Evolutionary conservation across 2,329 filamentous ascomycete genomes (phyloP), one percentile per base, ranked within the genome.

Genomic region (Ophiostoma pallidulum): DNA sequence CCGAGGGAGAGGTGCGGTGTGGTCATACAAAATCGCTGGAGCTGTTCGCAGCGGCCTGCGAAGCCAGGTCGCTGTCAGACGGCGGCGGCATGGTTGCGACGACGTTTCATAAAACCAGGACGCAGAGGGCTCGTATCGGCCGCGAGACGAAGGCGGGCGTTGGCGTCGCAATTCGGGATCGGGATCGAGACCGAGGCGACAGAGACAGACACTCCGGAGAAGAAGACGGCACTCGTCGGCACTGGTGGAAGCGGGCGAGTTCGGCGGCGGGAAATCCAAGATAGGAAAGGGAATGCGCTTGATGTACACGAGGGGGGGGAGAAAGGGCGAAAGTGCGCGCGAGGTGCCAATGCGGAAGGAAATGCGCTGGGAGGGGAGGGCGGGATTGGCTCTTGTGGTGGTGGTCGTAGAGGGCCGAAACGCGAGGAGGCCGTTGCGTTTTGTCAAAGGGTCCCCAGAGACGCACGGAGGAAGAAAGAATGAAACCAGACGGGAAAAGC

Each of bases 11-110:
- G 6, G 33, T 18, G 39, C 46, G 52, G 50, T 84, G 37, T 10
- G 24, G 6, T 28, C 86, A 74, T 73, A 94, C 89, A 77, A 95
- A 95, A 72, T 95, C 89, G 75, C 89, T 94, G 53, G 89, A 94
- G 71, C 87, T 94, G 68, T 86, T 92, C 61, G 70, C 69, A 54
- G 59, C 66, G 56, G 59, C 66, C 58, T 62, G 63, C 49, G 59
- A 56, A 51, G 62, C 55, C 57, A 66, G 57, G 26, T 68, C 66
- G 58, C 54, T 58, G 55, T 68, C 66, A 38, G 62, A 60, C 50
- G 59, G 59, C 58, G 59, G 61, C 59, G 48, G 47, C 51, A 54
- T 55, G 26, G 44, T 54, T 32, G 28, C 28, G 38, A 26, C 29
- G 41, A 24, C n/a, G 12, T 12, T 16, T 40, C 37, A 46, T 40